Evolutionary conservation across 495 filamentous ascomycete genomes (phyloP).

Genomic region (Lineolata rhizophorae): DNA sequence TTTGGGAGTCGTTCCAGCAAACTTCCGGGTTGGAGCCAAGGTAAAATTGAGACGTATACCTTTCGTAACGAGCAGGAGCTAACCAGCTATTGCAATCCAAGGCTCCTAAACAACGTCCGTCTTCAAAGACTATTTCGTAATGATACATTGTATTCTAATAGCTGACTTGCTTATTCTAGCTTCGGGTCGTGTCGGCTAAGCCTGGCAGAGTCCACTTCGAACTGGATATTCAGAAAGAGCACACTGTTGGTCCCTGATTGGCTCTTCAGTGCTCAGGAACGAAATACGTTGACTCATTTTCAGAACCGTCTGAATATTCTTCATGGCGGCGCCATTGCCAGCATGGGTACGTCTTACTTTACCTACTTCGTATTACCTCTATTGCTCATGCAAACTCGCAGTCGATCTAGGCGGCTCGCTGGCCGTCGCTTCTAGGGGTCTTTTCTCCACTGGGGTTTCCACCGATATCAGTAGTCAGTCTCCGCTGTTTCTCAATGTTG

Average conservation of each 20-base stretch:
- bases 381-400: conserved; percentile 8
- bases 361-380: not conserved
- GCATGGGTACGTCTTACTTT: conserved; percentile 37
- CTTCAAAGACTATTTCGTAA: no score
- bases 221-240: conserved; percentile 62
- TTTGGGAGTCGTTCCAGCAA: conserved; percentile 60
- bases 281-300: not conserved
- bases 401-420: conserved; percentile 87
- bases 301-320: conserved; percentile 79
- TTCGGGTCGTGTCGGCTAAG: conserved; percentile 53
- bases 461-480: conserved; percentile 69
- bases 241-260: conserved; percentile 54
- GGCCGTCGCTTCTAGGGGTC: conserved; percentile 74
- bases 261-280: not conserved
- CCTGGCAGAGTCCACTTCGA: conserved; percentile 73
- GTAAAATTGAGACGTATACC: conserved; percentile 22
- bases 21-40: conserved; percentile 74
- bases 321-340: conserved; percentile 88
- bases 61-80: not conserved
- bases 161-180: no score
- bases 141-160: no score
- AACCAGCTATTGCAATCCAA: not conserved
- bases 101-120: no score
- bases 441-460: conserved; percentile 77
- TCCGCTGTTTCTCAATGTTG: conserved; percentile 1